phyloP scores from a whole-genome alignment of 257 asterid genomes.

The Avicennia marina region DNA sequence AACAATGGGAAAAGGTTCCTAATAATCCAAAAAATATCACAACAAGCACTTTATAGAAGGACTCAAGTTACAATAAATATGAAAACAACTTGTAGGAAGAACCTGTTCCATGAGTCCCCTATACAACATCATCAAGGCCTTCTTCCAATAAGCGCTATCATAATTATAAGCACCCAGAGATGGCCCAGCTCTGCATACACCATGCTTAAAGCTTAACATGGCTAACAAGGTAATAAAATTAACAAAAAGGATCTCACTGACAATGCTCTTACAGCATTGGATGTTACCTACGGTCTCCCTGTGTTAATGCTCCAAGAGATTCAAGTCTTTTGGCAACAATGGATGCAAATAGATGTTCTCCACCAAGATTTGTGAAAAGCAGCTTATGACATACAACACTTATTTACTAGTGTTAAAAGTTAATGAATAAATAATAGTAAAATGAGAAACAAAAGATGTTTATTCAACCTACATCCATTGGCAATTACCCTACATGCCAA shows the following conservation, averaged over 20 bases:
- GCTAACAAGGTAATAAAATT: constrained; percentile 9
- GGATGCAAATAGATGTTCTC: constrained; percentile 97
- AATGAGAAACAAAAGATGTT: neutral
- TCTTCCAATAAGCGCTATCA: constrained; percentile 88
- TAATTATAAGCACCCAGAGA: constrained; percentile 93
- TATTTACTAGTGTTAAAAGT: no score
- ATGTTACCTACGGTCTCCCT: constrained; percentile 93
- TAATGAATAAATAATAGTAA: no score
- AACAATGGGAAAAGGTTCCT: constrained; percentile 71
- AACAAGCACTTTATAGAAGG: constrained; percentile 3
- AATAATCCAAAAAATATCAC: constrained; percentile 16
- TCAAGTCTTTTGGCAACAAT: constrained; percentile 95
- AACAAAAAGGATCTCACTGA: constrained; percentile 9
- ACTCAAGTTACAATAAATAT: neutral
- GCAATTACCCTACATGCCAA: no score
- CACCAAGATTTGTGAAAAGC: constrained; percentile 96
- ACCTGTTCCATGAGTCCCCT: constrained; percentile 91
- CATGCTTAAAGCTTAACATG: constrained; percentile 11
- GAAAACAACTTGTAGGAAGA: neutral
- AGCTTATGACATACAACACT: constrained; percentile 34
- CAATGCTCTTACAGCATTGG: neutral
- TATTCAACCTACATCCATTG: no score
- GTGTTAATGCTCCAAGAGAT: constrained; percentile 98
- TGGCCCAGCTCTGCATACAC: constrained; percentile 87
- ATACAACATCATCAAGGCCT: constrained; percentile 69